Base-by-base conservation (phyloP, 192 early-diverging fungal species). In the Obelidium mucronatum region DNA sequence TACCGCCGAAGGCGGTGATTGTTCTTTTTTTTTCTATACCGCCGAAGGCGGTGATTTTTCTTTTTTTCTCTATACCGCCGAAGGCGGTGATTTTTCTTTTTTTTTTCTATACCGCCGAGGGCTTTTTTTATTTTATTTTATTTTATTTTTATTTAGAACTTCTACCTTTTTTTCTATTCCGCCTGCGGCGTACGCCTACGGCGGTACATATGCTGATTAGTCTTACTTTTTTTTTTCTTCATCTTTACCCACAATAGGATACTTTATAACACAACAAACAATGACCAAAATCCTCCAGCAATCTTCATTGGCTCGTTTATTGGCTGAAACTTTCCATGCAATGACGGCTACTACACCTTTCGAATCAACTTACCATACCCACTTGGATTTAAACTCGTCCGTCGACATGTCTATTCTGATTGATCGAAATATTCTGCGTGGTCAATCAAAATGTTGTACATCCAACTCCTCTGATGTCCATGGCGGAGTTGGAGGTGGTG, bases 351-450 rank as follows among this genome's bases (percentile, higher is more conserved):
- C 17, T 19, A 19, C 54, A 2, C 35, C 39, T 8, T 26, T n/a
- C 40, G 42, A 15, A 6, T 19, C 24, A 19, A 74, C 85, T 48
- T 79, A 79, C 28, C 78, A 84, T 36, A 85, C 87, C 0, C 92
- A 92, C 67, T 78, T 93, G 3, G 86, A 92, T 4, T 73, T 95
- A 54, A 94, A 95, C 73, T 87, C 93, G 40, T 94, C 92, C 44
- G 87, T 94, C 40, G 90, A 91, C 61, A 71, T 94, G n/a, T 90
- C 91, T 3, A 63, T 95, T 8, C 91, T 92, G 54, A 86, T 92
- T 39, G 56, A 72, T 22, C 28, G 36, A 4, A 68, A 22, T 40
- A 78, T 35, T n/a, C 79, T 40, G 72, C 53, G 22, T 66, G 71
- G 62, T 44, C 61, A 62, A 75, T 26, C 5, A 59, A 37, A 66